Conservation (phyloP, 306 rosid species). For the Quercus bicolor region DNA sequence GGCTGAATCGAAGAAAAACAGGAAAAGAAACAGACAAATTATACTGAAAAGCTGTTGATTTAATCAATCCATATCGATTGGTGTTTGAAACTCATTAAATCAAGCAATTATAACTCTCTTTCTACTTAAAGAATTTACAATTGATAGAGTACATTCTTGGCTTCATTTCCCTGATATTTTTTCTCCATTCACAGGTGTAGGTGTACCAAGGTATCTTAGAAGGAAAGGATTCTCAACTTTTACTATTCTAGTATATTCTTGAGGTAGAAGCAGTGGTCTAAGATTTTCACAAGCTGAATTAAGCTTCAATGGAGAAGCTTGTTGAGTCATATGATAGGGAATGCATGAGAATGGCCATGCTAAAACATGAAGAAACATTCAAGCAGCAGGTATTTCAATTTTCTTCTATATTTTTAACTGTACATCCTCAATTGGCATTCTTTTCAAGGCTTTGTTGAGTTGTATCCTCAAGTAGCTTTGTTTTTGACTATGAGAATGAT, state of each 20-base stretch:
- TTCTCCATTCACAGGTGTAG: constrained; percentile 34
- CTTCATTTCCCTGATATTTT: constrained; percentile 6
- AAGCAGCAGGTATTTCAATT: constrained; percentile 60
- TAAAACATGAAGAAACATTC: constrained; percentile 76
- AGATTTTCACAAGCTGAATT: constrained; percentile 2
- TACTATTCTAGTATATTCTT: neutral
- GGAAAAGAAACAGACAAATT: constrained; percentile 45
- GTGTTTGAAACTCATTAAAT: constrained; percentile 31
- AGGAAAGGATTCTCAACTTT: constrained; percentile 1
- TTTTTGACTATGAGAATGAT: neutral
- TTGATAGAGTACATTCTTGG: constrained; percentile 13
- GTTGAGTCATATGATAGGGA: constrained; percentile 62
- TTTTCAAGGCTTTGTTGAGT: neutral
- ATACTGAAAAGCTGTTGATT: constrained; percentile 43
- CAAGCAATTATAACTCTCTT: constrained; percentile 14
- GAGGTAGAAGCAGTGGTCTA: constrained; percentile 1
- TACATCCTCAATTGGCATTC: neutral
- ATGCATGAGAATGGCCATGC: constrained; percentile 70
- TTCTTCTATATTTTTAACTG: neutral
- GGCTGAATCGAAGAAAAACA: constrained; percentile 23
- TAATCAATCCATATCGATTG: constrained; percentile 34
- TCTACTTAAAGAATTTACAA: constrained; percentile 21
- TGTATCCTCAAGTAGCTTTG: neutral
- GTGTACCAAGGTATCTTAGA: constrained; percentile 18
- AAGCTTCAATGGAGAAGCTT: constrained; percentile 65